phyloP scores from a whole-genome alignment of 2,329 filamentous ascomycete species.

The Epichloe uncinata region DNA sequence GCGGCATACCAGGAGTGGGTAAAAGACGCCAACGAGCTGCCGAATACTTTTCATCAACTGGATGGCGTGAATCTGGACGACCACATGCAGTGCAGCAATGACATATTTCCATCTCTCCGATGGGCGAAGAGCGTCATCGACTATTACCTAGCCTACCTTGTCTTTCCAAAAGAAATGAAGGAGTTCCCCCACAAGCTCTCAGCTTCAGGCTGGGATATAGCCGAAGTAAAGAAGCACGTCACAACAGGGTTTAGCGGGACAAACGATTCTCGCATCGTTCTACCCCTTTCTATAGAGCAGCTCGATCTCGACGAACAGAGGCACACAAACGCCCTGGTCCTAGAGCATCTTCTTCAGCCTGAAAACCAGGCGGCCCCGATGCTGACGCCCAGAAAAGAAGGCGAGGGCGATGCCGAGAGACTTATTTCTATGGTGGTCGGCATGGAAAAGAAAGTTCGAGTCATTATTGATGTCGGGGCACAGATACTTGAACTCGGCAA shows the following conservation, averaged over 20 bases:
- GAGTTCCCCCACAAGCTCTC: conserved; percentile 52
- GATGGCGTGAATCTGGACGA: conserved; percentile 47
- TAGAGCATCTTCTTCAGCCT: conserved; percentile 41
- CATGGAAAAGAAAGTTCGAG: conserved; percentile 29
- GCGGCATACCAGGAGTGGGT: conserved; percentile 40
- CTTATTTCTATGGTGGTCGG: conserved; percentile 30
- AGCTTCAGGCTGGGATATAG: conserved; percentile 56
- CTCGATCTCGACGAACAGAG: conserved; percentile 38
- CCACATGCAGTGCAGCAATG: conserved; percentile 25
- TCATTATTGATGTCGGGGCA: conserved; percentile 60
- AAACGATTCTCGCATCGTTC: conserved; percentile 44
- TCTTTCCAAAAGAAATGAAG: conserved; percentile 48
- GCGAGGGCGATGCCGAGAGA: conserved; percentile 15
- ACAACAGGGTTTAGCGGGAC: conserved; percentile 60
- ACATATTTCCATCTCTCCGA: conserved; percentile 40
- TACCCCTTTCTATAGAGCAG: conserved; percentile 44
- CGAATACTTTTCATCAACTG: conserved; percentile 25
- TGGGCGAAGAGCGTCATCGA: conserved; percentile 43
- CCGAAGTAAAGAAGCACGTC: conserved; percentile 27
- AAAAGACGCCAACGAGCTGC: conserved; percentile 18
- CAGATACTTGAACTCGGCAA: conserved; percentile 54
- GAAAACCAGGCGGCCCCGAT: conserved; percentile 30
- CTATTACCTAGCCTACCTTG: conserved; percentile 44
- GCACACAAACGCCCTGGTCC: conserved; percentile 55
- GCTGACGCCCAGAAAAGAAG: not conserved